A percentile compares a stretch with the other conserved stretches of the same genome.
phyloP scores from a whole-genome alignment of 208 protist genomes.

The Trypanosoma melophagium region DNA sequence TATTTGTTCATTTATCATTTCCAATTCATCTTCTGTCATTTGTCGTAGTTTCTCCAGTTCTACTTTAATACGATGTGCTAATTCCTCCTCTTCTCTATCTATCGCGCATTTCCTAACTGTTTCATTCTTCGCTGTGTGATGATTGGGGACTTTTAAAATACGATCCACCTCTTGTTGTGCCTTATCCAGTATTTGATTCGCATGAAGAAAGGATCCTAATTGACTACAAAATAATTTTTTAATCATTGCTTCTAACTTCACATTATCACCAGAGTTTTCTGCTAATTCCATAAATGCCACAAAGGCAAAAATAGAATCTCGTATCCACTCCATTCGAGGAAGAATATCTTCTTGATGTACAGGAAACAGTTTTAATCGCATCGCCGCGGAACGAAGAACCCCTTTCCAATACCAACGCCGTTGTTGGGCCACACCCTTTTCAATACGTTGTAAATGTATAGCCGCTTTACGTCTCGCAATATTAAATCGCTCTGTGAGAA shows the following conservation, averaged over 20 bases:
- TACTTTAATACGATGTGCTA: constrained; percentile 14
- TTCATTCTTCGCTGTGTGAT: too few relatives aligned
- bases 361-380: constrained; percentile 73
- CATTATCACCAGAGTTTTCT: constrained; percentile 55
- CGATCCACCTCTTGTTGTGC: constrained; percentile 16
- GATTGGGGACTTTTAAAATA: background rate
- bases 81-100: background rate
- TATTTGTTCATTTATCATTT: constrained; percentile 41
- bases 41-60: constrained; percentile 38
- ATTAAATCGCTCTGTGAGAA: constrained; percentile 62
- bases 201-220: constrained; percentile 40
- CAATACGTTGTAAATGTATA: constrained; percentile 68
- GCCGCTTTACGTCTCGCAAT: constrained; percentile 55
- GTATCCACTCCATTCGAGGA: constrained; percentile 86
- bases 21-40: constrained; percentile 50
- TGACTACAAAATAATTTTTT: constrained; percentile 69
- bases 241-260: constrained; percentile 51
- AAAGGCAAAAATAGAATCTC: constrained; percentile 73
- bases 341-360: constrained; percentile 62
- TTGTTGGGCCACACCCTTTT: constrained; percentile 78
- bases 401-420: constrained; percentile 88
- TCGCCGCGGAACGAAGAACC: constrained; percentile 59
- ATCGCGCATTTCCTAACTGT: background rate
- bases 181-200: constrained; percentile 17
- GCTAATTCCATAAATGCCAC: constrained; percentile 76